phyloP scores from a whole-genome alignment of 805 yeast genomes.

The Naumovozyma baii region DNA sequence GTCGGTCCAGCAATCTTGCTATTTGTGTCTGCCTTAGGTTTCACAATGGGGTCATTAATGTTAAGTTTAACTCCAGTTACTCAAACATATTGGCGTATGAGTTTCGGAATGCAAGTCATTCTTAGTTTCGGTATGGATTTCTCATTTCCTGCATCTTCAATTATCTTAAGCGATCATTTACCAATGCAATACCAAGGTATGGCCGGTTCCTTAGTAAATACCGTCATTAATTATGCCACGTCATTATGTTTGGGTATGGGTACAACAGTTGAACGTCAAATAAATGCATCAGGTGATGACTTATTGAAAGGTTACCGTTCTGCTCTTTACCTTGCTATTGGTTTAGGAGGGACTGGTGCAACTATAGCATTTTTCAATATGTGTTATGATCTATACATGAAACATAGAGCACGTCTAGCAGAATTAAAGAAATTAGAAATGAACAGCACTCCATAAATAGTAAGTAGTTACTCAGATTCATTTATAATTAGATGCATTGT shows the following conservation, averaged over 20 bases:
- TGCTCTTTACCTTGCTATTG: constrained; percentile 53
- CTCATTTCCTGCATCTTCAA: constrained; percentile 66
- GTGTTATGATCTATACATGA: constrained; percentile 8
- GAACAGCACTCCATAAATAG: background rate
- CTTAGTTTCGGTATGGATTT: constrained; percentile 69
- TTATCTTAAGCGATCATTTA: constrained; percentile 47
- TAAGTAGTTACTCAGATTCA: no score
- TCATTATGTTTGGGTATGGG: constrained; percentile 64
- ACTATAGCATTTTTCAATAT: constrained; percentile 10
- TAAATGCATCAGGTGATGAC: constrained; percentile 21
- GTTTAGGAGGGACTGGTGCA: constrained; percentile 34
- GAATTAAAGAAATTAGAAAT: background rate
- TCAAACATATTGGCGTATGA: constrained; percentile 50
- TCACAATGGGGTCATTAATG: constrained; percentile 45
- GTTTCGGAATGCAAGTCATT: constrained; percentile 47
- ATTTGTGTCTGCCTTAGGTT: constrained; percentile 42
- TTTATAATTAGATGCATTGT: no score
- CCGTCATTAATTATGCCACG: constrained; percentile 63
- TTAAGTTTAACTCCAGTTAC: constrained; percentile 47
- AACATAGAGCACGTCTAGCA: constrained; percentile 3
- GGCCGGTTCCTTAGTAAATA: constrained; percentile 65
- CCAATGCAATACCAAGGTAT: constrained; percentile 64
- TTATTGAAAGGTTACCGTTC: constrained; percentile 41
- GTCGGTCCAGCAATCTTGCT: constrained; percentile 44
- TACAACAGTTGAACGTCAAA: constrained; percentile 49